Evolutionary conservation across 2,329 filamentous ascomycete genomes (phyloP).

Genomic region (Alternaria conjuncta): DNA sequence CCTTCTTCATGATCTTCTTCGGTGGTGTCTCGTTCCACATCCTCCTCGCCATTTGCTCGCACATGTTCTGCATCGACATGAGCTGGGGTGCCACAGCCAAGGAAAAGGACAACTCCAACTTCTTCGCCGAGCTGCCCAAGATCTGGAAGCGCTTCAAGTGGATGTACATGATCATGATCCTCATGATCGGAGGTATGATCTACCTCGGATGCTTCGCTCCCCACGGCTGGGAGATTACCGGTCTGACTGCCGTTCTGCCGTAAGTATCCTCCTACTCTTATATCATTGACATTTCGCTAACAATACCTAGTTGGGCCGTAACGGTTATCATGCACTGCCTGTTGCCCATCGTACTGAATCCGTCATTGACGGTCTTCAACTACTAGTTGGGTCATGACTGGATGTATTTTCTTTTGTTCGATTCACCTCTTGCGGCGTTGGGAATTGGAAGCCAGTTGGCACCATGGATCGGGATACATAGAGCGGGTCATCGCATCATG

Average conservation of each 20-base stretch:
- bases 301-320: conserved; percentile 59
- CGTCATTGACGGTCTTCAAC: conserved; percentile 77
- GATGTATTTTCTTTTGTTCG: conserved; percentile 8
- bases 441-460: conserved; percentile 14
- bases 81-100: conserved; percentile 83
- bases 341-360: conserved; percentile 74
- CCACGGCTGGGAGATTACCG: conserved; percentile 57
- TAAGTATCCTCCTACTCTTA: conserved; percentile 5
- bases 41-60: conserved; percentile 75
- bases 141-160: conserved; percentile 77
- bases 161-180: conserved; percentile 68
- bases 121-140: conserved; percentile 83
- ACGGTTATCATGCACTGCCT: conserved; percentile 72
- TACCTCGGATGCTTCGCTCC: conserved; percentile 73
- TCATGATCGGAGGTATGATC: conserved; percentile 66
- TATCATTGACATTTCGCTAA: conserved; percentile 1
- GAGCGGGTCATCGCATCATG: conserved; percentile 7
- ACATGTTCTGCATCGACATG: conserved; percentile 88
- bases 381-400: conserved; percentile 56
- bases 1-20: conserved; percentile 76
- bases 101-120: conserved; percentile 81
- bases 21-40: conserved; percentile 81
- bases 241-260: conserved; percentile 71
- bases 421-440: conserved; percentile 3
- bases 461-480: conserved; percentile 7